Base-by-base conservation (phyloP, 2,329 filamentous ascomycete species). In the Boeremia exigua region DNA sequence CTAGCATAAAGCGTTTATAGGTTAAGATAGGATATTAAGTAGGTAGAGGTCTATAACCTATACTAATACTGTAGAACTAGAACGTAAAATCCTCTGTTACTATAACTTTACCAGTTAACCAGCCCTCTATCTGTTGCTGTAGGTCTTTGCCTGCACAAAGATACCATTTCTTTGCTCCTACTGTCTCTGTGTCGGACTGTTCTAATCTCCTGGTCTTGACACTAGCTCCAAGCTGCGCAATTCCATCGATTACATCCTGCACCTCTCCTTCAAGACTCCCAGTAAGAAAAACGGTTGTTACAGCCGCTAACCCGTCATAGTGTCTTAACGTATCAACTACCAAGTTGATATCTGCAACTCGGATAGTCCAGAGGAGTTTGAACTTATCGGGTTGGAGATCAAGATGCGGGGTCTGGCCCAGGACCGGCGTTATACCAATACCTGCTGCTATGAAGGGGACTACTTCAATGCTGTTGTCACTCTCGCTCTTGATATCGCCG, bases 341-440 rank as follows among this genome's bases (percentile, higher is more conserved):
- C 1, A 95, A 73, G 0, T 79, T 78, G 0, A 90, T 50, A 73
- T 96, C 92, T 2, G 79, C 80, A 0, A 74, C 72, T 6, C 82
- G 79, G 4, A 93, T 63, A 1, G 85, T 87, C 92, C 91, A 96
- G 1, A 92, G 78, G 4, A 95, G 69, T 27, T 66, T 76, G 33
- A 95, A 69, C 3, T 72, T 40, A 1, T 42, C 50, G 1, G 60
- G 54, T 0, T 33, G 14, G 3, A 66, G 3, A 10, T 4, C n/a
- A 1, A 51, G 15, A 0, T 0, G 2, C 0, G 3, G 27, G 0
- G 70, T 38, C 5, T 30, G 39, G 54, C 79, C 86, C n/a, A 96
- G 78, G 3, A 95, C 65, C 1, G 92, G 92, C 27, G 92, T 96
- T 57, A 96, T 91, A 0, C 92, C 92, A 6, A 96, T 89, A 3